Conservation (phyloP, 495 filamentous ascomycete genomes). For the Trichocladium uniseriatum region DNA sequence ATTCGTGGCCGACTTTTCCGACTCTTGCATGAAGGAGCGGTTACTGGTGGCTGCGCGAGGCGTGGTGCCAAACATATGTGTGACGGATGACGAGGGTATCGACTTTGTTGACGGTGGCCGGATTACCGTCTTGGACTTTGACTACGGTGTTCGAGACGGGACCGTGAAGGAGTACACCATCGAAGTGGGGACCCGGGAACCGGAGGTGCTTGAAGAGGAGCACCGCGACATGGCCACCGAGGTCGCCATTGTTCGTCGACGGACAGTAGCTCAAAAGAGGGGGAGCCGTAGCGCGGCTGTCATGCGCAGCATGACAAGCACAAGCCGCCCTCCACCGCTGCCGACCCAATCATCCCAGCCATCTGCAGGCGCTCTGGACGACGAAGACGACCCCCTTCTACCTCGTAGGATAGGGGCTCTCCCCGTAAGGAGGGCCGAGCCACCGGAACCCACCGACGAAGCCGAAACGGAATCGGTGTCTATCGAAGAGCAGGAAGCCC, state of each 20-base stretch:
- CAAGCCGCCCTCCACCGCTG: conserved; percentile 14
- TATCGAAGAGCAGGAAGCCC: conserved; percentile 47
- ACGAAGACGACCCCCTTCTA: conserved; percentile 34
- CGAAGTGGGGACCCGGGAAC: conserved; percentile 63
- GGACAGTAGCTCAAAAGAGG: conserved; percentile 56
- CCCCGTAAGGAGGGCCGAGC: conserved; percentile 10
- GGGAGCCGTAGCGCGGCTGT: conserved; percentile 30
- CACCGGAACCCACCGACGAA: conserved; percentile 18
- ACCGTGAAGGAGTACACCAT: conserved; percentile 49
- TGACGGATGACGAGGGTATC: conserved; percentile 62
- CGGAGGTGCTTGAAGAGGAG: conserved; percentile 63
- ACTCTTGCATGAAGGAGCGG: conserved; percentile 44
- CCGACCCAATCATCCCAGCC: conserved; percentile 15
- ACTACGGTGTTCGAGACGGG: conserved; percentile 49
- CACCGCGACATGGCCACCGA: conserved; percentile 69
- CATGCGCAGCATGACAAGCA: conserved; percentile 27
- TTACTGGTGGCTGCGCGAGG: conserved; percentile 70
- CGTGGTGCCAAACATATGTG: conserved; percentile 48
- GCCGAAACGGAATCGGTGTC: conserved; percentile 23
- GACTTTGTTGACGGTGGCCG: conserved; percentile 73
- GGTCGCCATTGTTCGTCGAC: conserved; percentile 68
- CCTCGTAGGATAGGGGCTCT: conserved; percentile 30
- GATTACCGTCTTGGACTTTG: conserved; percentile 69
- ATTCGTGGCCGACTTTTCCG: conserved; percentile 48
- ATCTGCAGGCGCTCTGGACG: conserved; percentile 15